These are phyloP conservation scores for Scedosporium apiospermum DNA, from an alignment of 2,329 filamentous ascomycete genomes.

Conservation along the genomic window DNA sequence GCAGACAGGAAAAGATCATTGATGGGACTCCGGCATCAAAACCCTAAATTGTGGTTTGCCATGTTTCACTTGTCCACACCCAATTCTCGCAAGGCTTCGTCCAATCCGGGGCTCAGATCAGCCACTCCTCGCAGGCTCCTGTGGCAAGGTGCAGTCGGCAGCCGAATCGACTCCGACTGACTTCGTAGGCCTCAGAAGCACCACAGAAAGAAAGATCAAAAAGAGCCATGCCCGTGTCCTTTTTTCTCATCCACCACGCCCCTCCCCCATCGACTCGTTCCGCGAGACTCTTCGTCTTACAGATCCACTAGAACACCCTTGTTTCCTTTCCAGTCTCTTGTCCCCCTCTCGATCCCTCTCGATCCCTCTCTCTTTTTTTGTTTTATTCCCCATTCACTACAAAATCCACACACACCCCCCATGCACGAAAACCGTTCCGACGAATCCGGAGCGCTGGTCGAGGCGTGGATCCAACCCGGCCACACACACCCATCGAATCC, in stretches of 20 bases:
- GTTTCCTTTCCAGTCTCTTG: background rate
- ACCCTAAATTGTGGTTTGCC: background rate
- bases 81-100: background rate
- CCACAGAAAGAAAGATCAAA: background rate
- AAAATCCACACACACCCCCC: background rate
- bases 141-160: background rate
- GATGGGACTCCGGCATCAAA: background rate
- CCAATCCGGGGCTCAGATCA: conserved; percentile 2
- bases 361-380: too few relatives aligned
- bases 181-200: too few relatives aligned
- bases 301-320: background rate
- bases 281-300: background rate
- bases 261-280: background rate
- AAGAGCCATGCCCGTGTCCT: background rate
- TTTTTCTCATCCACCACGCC: too few relatives aligned
- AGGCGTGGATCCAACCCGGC: background rate
- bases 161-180: background rate
- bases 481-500: background rate
- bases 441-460: background rate
- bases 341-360: background rate
- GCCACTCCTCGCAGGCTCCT: conserved; percentile 1
- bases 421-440: background rate
- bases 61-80: background rate
- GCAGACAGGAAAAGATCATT: background rate
- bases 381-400: background rate